Percentiles rank a stretch among this genome's conserved stretches.
Evolutionary conservation across 371 early-diverging fungal species (phyloP).

Genomic region (Thermomucor indicae-seudaticae): DNA sequence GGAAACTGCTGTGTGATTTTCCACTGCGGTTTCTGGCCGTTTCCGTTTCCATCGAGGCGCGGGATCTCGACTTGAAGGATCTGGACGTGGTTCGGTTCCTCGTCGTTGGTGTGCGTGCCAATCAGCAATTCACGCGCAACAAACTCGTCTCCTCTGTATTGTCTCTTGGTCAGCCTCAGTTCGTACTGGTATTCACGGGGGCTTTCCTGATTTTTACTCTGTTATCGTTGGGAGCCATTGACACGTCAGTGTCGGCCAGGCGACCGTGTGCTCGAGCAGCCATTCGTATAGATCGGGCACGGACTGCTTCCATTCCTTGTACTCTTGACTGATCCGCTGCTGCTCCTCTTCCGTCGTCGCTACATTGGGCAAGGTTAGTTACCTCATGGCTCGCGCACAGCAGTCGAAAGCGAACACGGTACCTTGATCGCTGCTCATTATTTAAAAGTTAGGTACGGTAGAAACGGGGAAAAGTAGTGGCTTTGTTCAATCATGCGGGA

Average conservation of each 20-base stretch:
- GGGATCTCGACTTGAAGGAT: slow-evolving; percentile 93
- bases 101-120: slow-evolving; percentile 97
- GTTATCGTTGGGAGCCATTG: slow-evolving; percentile 98
- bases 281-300: slow-evolving; percentile 98
- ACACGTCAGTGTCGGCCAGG: slow-evolving; percentile 98
- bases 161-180: not conserved
- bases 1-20: slow-evolving; percentile 69
- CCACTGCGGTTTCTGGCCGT: slow-evolving; percentile 4
- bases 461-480: too few species aligned
- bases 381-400: too few species aligned
- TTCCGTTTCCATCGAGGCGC: slow-evolving; percentile 10
- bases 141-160: slow-evolving; percentile 69
- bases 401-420: too few species aligned
- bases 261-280: slow-evolving; percentile 94
- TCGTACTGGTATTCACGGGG: not conserved
- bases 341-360: too few species aligned
- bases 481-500: too few species aligned
- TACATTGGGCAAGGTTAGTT: too few species aligned
- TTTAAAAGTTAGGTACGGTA: not conserved
- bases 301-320: slow-evolving; percentile 99
- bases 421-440: not conserved
- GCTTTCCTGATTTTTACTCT: slow-evolving; percentile 4
- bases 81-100: slow-evolving; percentile 94
- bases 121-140: slow-evolving; percentile 86
- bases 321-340: slow-evolving; percentile 82